Evolutionary conservation across 2,329 filamentous ascomycete genomes (phyloP).

Genomic region (Periglandula ipomoeae): DNA sequence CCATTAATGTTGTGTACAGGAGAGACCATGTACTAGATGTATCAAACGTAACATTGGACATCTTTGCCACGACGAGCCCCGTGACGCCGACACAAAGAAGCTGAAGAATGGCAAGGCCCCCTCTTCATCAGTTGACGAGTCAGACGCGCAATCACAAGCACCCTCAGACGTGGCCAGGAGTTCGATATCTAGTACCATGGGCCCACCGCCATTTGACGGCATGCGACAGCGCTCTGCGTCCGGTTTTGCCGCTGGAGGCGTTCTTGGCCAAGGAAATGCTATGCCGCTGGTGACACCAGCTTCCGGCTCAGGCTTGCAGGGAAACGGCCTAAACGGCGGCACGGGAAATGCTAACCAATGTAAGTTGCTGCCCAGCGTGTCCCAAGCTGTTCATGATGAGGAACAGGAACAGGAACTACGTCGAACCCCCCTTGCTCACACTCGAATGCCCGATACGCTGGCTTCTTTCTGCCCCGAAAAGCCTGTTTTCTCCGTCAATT

Average conservation of each 20-base stretch:
- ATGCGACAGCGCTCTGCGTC: constrained; percentile 27
- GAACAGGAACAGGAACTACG: background rate
- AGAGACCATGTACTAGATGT: constrained; percentile 93
- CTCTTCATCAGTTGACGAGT: constrained; percentile 50
- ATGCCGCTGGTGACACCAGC: constrained; percentile 66
- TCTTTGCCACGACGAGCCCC: constrained; percentile 93
- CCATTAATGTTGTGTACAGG: constrained; percentile 42
- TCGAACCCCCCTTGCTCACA: background rate
- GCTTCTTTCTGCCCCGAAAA: background rate
- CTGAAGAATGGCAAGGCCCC: constrained; percentile 45
- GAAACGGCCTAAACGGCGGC: constrained; percentile 39
- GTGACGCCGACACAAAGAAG: constrained; percentile 75
- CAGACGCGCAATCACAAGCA: constrained; percentile 38
- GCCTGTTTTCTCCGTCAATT: background rate
- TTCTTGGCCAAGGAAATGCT: constrained; percentile 40
- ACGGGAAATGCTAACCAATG: constrained; percentile 61
- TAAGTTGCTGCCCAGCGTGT: constrained; percentile 30
- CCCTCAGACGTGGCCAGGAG: constrained; percentile 39
- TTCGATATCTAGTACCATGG: constrained; percentile 50
- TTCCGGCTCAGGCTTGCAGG: constrained; percentile 57
- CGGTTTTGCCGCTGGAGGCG: constrained; percentile 31
- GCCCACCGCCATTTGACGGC: constrained; percentile 33
- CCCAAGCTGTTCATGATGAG: background rate
- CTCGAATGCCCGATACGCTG: background rate
- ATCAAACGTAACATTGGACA: constrained; percentile 98